phyloP scores from a whole-genome alignment of 2,329 filamentous ascomycete species.

The Amauroascus niger region DNA sequence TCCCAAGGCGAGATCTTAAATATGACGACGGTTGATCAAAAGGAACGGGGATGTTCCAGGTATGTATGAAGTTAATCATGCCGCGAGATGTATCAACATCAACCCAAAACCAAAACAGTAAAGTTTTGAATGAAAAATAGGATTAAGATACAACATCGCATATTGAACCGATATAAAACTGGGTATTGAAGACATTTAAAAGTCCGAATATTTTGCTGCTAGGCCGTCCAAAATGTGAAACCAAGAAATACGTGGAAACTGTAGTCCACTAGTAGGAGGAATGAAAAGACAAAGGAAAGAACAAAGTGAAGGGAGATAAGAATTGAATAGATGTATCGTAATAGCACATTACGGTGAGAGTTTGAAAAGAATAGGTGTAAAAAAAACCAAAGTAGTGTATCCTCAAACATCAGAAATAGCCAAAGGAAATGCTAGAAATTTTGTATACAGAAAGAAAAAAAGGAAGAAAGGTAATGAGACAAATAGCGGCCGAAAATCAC shows the following conservation, averaged over 20 bases:
- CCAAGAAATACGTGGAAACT: background rate
- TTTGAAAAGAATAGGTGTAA: constrained; percentile 5
- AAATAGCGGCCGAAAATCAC: background rate
- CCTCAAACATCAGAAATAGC: background rate
- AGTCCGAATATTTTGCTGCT: background rate
- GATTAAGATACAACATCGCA: background rate
- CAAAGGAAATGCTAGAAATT: constrained; percentile 3
- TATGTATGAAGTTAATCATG: no score
- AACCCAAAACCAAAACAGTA: background rate
- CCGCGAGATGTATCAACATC: background rate
- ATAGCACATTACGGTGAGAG: constrained; percentile 17
- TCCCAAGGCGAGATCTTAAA: no score
- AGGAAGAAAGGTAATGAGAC: constrained; percentile 1
- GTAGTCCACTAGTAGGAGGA: background rate
- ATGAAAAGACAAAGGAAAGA: constrained; percentile 1
- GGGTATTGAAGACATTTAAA: background rate
- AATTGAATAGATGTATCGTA: constrained; percentile 18
- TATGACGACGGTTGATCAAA: no score
- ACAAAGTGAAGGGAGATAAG: background rate
- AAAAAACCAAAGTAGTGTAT: constrained; percentile 2
- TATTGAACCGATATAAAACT: background rate
- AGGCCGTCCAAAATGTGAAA: background rate
- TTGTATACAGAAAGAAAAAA: constrained; percentile 3
- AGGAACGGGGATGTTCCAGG: no score
- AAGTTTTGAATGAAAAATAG: background rate